Evolutionary conservation across 805 yeast species (phyloP).

Genomic region (Yarrowia sp.): DNA sequence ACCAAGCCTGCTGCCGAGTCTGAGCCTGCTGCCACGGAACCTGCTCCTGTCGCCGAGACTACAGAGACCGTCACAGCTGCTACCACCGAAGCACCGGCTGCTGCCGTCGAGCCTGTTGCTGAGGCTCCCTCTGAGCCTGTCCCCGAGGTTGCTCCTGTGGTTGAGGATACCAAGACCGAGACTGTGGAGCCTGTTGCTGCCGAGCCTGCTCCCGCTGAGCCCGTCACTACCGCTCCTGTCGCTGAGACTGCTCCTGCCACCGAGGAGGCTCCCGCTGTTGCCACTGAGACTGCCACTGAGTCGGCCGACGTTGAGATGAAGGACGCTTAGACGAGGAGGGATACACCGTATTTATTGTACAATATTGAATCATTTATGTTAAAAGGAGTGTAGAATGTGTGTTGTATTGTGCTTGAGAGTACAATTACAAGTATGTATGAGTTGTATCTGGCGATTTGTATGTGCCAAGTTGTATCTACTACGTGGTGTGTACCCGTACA

Average conservation of each 20-base stretch:
- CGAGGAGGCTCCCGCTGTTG: constrained; percentile 33
- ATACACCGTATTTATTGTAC: constrained; percentile 36
- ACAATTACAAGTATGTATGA: too few relatives aligned
- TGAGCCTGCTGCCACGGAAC: neutral
- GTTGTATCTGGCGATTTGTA: too few relatives aligned
- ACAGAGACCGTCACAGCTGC: too few relatives aligned
- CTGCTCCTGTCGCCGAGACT: neutral
- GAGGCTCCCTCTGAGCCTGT: constrained; percentile 13
- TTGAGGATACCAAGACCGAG: constrained; percentile 20
- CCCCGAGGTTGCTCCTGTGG: constrained; percentile 14
- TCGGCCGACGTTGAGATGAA: constrained; percentile 41
- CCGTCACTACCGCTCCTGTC: constrained; percentile 1
- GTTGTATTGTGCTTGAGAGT: too few relatives aligned
- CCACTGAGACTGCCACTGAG: constrained; percentile 19
- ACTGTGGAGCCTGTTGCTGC: neutral
- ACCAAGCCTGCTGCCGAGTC: constrained; percentile 6
- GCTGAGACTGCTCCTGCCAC: constrained; percentile 10
- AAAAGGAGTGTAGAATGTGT: too few relatives aligned
- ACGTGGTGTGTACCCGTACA: too few relatives aligned
- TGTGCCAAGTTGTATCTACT: too few relatives aligned
- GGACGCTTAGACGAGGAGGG: constrained; percentile 39
- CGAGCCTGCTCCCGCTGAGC: constrained; percentile 14
- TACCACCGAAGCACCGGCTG: too few relatives aligned
- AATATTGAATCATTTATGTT: constrained; percentile 24
- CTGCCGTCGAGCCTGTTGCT: neutral